Evolutionary conservation across 2,329 filamentous ascomycete species (phyloP).

Genomic region (Fusarium brachygibbosum): DNA sequence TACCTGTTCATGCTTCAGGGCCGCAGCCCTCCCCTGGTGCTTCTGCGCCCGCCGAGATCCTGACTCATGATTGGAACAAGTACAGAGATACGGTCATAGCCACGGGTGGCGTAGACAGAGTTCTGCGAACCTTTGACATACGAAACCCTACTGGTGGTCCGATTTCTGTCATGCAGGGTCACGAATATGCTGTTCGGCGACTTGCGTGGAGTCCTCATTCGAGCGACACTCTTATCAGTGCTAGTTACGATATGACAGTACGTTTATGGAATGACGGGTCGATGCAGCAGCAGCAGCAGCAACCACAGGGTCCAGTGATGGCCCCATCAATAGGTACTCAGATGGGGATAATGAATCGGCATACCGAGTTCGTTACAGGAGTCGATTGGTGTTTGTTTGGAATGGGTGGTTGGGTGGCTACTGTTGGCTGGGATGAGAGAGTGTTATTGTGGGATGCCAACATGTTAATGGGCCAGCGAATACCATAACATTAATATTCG

Average conservation of each 20-base stretch:
- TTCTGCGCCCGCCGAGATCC: constrained; percentile 80
- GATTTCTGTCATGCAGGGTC: constrained; percentile 80
- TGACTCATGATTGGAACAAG: constrained; percentile 99
- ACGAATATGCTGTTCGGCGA: constrained; percentile 90
- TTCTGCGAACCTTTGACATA: constrained; percentile 92
- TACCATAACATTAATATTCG: constrained; percentile 25
- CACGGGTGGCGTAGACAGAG: constrained; percentile 87
- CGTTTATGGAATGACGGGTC: constrained; percentile 88
- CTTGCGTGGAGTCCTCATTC: constrained; percentile 94
- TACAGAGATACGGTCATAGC: constrained; percentile 89
- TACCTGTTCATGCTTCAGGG: constrained; percentile 83
- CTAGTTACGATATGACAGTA: constrained; percentile 98
- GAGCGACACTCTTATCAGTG: constrained; percentile 87
- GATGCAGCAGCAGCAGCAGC: constrained; percentile 42
- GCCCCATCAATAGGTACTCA: constrained; percentile 72
- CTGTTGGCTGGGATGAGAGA: constrained; percentile 93
- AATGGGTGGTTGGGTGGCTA: constrained; percentile 94
- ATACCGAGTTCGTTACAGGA: constrained; percentile 96
- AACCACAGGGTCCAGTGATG: constrained; percentile 53
- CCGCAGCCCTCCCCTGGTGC: constrained; percentile 56
- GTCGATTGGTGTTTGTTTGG: constrained; percentile 99
- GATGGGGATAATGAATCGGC: constrained; percentile 87
- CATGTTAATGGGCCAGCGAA: constrained; percentile 56
- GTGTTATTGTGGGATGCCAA: constrained; percentile 93
- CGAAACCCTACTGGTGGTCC: constrained; percentile 81